These are phyloP conservation scores for Yarrowia divulgata DNA, from an alignment of 805 yeast genomes.

Conservation along the genomic window DNA sequence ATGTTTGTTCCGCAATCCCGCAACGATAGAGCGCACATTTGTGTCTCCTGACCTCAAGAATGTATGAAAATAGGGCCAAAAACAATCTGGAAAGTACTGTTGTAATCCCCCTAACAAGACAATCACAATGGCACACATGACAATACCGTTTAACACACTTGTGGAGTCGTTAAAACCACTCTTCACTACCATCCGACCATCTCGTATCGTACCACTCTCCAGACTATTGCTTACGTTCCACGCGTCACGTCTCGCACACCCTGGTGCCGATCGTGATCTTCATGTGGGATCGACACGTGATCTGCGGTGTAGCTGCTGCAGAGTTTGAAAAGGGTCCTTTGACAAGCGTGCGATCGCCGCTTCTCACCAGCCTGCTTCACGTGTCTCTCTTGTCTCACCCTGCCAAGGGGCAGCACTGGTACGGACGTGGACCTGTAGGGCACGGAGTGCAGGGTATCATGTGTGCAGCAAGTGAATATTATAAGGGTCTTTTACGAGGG, in stretches of 20 bases:
- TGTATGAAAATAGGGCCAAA: background rate
- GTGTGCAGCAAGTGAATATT: background rate
- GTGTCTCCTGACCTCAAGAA: background rate
- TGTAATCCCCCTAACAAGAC: background rate
- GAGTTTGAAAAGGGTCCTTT: conserved; percentile 2
- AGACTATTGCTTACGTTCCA: background rate
- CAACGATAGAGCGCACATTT: background rate
- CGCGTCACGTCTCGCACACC: conserved; percentile 19
- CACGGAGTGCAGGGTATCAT: background rate
- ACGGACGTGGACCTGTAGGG: background rate
- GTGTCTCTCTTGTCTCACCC: background rate
- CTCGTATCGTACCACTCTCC: too few relatives aligned
- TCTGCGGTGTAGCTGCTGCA: background rate
- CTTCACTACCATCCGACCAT: too few relatives aligned
- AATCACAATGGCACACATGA: background rate
- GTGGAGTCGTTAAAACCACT: too few relatives aligned
- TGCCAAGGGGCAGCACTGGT: background rate
- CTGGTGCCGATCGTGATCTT: conserved; percentile 28
- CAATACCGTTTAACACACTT: too few relatives aligned
- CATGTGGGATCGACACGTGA: conserved; percentile 17
- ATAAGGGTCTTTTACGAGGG: conserved; percentile 9
- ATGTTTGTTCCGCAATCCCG: background rate
- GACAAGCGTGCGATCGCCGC: conserved; percentile 4
- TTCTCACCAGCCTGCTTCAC: background rate
- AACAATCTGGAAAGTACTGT: background rate